Evolutionary conservation across 148 eudicot species (phyloP).

Genomic region (Talinum fruticosum): DNA sequence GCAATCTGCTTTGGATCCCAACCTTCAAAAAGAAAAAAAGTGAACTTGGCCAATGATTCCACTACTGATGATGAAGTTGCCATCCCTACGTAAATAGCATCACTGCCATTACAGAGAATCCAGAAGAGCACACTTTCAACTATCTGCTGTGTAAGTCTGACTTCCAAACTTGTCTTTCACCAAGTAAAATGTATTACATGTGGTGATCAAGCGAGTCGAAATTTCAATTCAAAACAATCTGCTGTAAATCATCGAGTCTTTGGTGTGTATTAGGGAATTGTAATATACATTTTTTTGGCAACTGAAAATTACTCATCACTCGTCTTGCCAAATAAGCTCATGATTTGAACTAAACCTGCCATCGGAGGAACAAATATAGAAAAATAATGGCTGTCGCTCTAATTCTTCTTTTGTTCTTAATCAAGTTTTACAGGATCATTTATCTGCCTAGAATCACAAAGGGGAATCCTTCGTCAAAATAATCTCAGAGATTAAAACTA

Average conservation of each 20-base stretch:
- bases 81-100: neutral
- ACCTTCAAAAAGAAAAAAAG: no score
- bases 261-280: neutral
- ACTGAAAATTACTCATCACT: neutral
- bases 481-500: neutral
- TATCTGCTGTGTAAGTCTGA: neutral
- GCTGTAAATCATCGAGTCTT: neutral
- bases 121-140: neutral
- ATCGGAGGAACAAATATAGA: neutral
- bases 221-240: no score
- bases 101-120: neutral
- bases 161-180: neutral
- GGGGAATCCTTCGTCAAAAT: neutral
- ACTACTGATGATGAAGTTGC: neutral
- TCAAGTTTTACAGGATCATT: conserved; percentile 20
- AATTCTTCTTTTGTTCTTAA: neutral
- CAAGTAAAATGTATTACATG: neutral
- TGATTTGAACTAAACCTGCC: neutral
- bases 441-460: neutral
- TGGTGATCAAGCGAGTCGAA: neutral
- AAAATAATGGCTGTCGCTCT: neutral
- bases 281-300: no score
- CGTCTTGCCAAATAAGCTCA: neutral
- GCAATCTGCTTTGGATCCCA: no score
- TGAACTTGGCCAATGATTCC: no score